Percentiles rank a stretch among this genome's conserved stretches.
Evolutionary conservation across 495 filamentous ascomycete genomes (phyloP).

Genomic region (Tuber calosporum): DNA sequence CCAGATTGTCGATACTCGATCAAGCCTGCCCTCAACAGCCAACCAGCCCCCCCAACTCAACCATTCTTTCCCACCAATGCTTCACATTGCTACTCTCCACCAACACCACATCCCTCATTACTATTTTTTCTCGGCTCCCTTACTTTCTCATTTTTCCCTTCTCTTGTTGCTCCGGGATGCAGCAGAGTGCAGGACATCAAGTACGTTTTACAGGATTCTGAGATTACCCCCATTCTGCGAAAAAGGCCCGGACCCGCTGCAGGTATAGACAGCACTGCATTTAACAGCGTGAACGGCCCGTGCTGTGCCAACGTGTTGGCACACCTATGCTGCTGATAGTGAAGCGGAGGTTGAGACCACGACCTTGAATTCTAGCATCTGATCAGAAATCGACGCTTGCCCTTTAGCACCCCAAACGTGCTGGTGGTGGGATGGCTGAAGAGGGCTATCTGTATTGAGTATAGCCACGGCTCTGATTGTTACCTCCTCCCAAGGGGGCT

Average conservation of each 20-base stretch:
- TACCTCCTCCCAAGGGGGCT: neutral
- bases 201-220: conserved; percentile 8
- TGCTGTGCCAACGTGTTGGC: conserved; percentile 22
- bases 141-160: conserved; percentile 12
- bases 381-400: conserved; percentile 19
- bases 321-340: conserved; percentile 10
- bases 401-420: conserved; percentile 9
- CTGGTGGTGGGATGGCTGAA: conserved; percentile 5
- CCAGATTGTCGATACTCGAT: conserved; percentile 8
- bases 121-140: neutral
- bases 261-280: conserved; percentile 16
- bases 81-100: neutral
- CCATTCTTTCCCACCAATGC: neutral
- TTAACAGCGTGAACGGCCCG: conserved; percentile 7
- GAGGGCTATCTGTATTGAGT: conserved; percentile 5
- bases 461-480: conserved; percentile 18
- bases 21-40: neutral
- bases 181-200: conserved; percentile 6
- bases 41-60: neutral
- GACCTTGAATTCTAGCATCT: conserved; percentile 13
- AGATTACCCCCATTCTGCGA: conserved; percentile 13
- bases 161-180: conserved; percentile 11
- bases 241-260: neutral
- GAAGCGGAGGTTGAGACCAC: conserved; percentile 4
- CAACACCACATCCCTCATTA: neutral